A percentile compares a stretch with the other conserved stretches of the same genome.
phyloP scores from a whole-genome alignment of 805 yeast genomes.

The Hanseniaspora mollemarum region DNA sequence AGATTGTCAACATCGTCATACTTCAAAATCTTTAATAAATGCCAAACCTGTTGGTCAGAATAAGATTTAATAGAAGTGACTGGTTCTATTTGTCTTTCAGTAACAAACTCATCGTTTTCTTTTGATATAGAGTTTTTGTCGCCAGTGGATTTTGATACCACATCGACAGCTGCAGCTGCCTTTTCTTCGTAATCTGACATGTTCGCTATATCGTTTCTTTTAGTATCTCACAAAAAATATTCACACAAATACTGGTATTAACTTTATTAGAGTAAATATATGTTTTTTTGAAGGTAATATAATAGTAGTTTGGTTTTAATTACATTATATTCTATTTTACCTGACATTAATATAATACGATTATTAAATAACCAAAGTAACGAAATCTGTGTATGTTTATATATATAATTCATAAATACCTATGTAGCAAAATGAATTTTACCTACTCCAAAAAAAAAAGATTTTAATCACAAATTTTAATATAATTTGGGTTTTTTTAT shows the following conservation, averaged over 20 bases:
- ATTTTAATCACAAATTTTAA: too few relatives aligned
- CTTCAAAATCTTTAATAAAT: constrained; percentile 12
- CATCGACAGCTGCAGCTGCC: constrained; percentile 33
- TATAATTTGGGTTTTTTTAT: too few relatives aligned
- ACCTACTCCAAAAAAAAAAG: too few relatives aligned
- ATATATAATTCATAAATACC: too few relatives aligned
- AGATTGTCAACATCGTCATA: constrained; percentile 19
- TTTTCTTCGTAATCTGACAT: constrained; percentile 17
- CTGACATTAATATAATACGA: too few relatives aligned
- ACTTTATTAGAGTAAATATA: neutral
- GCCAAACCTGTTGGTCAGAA: constrained; percentile 16
- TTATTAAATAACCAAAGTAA: too few relatives aligned
- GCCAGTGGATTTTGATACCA: constrained; percentile 20
- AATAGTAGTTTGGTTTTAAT: too few relatives aligned
- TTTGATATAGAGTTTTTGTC: neutral
- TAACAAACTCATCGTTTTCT: neutral
- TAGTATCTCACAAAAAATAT: too few relatives aligned
- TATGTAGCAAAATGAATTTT: too few relatives aligned
- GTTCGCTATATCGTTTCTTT: too few relatives aligned
- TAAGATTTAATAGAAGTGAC: constrained; percentile 15
- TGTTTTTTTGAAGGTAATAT: neutral
- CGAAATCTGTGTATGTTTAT: too few relatives aligned
- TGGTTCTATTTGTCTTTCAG: constrained; percentile 3
- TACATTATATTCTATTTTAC: too few relatives aligned
- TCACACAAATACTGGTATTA: neutral